A percentile compares a stretch with the other conserved stretches of the same genome.
Conservation (phyloP, 805 yeast genomes). For the Candida fluviatilis region DNA sequence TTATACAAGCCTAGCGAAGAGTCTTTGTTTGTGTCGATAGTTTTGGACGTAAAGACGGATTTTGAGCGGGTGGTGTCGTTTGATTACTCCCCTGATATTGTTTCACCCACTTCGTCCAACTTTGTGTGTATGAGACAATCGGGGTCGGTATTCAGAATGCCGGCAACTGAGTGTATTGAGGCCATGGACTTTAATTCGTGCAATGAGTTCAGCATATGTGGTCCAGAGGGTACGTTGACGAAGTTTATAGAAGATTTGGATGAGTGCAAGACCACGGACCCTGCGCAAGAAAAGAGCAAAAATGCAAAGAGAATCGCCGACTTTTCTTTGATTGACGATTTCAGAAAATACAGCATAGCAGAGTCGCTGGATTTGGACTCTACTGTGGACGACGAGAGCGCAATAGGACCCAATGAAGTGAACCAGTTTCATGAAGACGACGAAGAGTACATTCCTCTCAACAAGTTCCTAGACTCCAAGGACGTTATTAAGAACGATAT, state of each 20-base stretch:
- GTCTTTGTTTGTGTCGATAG: slow-evolving; percentile 69
- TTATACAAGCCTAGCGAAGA: slow-evolving; percentile 44
- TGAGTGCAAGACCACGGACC: slow-evolving; percentile 6
- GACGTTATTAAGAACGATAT: slow-evolving; percentile 67
- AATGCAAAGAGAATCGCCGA: slow-evolving; percentile 9
- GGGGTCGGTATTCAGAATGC: slow-evolving; percentile 81
- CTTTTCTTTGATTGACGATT: slow-evolving; percentile 9
- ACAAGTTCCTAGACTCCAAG: slow-evolving; percentile 25
- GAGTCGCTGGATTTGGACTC: slow-evolving; percentile 13
- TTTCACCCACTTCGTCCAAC: slow-evolving; percentile 51
- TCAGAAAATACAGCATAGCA: slow-evolving; percentile 12
- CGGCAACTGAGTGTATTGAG: slow-evolving; percentile 62
- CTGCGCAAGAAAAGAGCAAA: slow-evolving; percentile 10
- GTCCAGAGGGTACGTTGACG: slow-evolving; percentile 52
- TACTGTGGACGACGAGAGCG: slow-evolving; percentile 12
- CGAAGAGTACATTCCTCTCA: slow-evolving; percentile 25
- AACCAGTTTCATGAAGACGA: slow-evolving; percentile 18
- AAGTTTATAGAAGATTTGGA: slow-evolving; percentile 33
- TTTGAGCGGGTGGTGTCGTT: slow-evolving; percentile 80
- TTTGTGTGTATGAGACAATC: slow-evolving; percentile 87
- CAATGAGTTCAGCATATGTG: slow-evolving; percentile 61
- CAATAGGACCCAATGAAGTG: not conserved
- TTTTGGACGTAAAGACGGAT: slow-evolving; percentile 68
- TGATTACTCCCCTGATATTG: slow-evolving; percentile 65
- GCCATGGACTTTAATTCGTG: slow-evolving; percentile 61